A percentile compares a stretch with the other conserved stretches of the same genome.
Conservation (phyloP, 1,284 basidiomycete species). For the Caloboletus firmus region DNA sequence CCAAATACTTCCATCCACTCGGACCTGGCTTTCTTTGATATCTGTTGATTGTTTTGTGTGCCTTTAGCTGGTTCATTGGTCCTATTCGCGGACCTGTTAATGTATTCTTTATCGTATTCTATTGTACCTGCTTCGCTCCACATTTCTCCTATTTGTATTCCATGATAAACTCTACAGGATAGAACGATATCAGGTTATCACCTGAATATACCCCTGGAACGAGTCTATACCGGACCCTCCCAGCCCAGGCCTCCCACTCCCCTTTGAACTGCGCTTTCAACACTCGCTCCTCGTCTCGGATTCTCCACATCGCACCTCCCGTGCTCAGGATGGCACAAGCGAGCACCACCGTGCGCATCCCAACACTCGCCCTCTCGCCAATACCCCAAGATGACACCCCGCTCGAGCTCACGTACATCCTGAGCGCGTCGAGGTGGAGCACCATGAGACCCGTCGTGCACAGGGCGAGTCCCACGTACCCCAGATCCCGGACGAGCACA, state of each 20-base stretch:
- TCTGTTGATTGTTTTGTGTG: background rate
- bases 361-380: too few species aligned
- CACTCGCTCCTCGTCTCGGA: constrained; percentile 15
- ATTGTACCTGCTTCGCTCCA: background rate
- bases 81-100: background rate
- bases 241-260: constrained; percentile 25
- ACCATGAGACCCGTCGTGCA: constrained; percentile 12
- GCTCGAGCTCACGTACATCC: constrained; percentile 2
- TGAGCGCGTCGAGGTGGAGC: background rate
- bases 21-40: background rate
- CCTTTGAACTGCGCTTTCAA: constrained; percentile 15
- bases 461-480: constrained; percentile 9
- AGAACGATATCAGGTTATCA: background rate
- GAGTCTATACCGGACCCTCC: constrained; percentile 18
- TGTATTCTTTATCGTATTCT: background rate
- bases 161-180: too few species aligned
- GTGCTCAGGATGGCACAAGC: constrained; percentile 4
- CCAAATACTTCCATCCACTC: background rate
- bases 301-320: constrained; percentile 11
- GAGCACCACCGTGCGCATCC: constrained; percentile 2
- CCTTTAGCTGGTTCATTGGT: constrained; percentile 6
- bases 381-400: background rate
- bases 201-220: constrained; percentile 27
- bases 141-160: background rate
- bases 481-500: constrained; percentile 25